Base-by-base conservation (phyloP, 2,329 filamentous ascomycete species). In the Talaromyces sp. region DNA sequence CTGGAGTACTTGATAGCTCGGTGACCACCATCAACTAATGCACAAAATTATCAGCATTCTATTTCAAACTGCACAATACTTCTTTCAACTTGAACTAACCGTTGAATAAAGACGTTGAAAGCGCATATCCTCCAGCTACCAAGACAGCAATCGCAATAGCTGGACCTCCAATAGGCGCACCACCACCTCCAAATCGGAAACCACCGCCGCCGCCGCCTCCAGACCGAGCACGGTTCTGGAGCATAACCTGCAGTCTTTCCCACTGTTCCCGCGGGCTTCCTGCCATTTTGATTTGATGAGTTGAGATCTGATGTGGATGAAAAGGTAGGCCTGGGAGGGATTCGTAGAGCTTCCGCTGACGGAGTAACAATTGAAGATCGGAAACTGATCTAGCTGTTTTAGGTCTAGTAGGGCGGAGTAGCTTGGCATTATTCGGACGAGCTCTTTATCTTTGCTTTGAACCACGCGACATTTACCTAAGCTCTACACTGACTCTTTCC, bases 1-100 rank as follows among this genome's bases (percentile, higher is more conserved):
- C 93, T 90, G 73, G 90, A 93, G 83, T 99, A 99, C 81, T 99
- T 99, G 86, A 99, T 99, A 70, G 95, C 95, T 76, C 95, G 90
- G 81, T 98, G 95, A 82, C 95, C 95, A 89, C 95, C 95, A 76
- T 99, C 95, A 73, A 99, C 95, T 88, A 67, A 58, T 65, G 43
- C 19, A 33, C 19, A 7, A 24, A 60, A 50, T 56, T 47, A 57
- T 65, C 56, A 67, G 54, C 39, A 41, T 16, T 31, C 13, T 2
- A 14, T n/a, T 16, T 54, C 14, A 47, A 47, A 19, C 11, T 39
- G 5, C 24, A 3, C 14, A 43, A 8, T 6, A 7, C 3, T 16
- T 6, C 7, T 31, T 9, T 33, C 27, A 8, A 6, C 2, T 33
- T 24, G 10, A 10, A 59, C 73, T 68, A 78, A 89, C 87, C 87